Base-by-base conservation (phyloP, 2,329 filamentous ascomycete genomes). In the Cladosporium sp. region DNA sequence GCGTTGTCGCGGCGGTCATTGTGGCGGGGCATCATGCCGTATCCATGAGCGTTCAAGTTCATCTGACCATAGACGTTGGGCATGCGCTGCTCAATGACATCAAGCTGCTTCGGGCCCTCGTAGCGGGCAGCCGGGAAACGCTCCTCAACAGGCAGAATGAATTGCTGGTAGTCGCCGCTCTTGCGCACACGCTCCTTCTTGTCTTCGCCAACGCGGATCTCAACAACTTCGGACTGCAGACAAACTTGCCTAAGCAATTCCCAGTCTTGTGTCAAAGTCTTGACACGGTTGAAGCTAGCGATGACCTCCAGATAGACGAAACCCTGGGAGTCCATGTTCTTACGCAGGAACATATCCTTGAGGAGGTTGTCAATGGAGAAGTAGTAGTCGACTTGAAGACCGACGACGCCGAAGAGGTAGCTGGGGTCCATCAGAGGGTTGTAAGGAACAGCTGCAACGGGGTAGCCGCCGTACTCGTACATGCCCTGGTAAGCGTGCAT, bases 351-450 rank as follows among this genome's bases (percentile, higher is more conserved):
- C 62, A 88, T 78, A 63, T 98, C 93, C 70, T 95, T 96, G 77
- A 88, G 87, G 43, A 97, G 78, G 66, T 98, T 98, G 63, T 96
- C 88, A 22, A 95, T 80, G 0, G 92, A 97, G 71, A 98, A 95
- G 70, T 98, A 98, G 73, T 96, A 98, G 62, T 95, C 89, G 32
- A 68, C 53, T 62, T 84, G 83, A 59, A 75, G 78, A 55, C 74
- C 77, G 62, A 81, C 79, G 78, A 79, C 79, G 64, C 67, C 68
- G 55, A 80, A 69, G 29, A 82, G 59, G 30, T 76, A 75, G 54
- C 72, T 76, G n/a, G 78, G 76, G 50, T 84, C 79, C 54, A 80
- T 69, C 45, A 78, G 81, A 36, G 78, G 74, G 55, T 74, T 73
- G 61, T 77, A 85, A 7, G 80, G 76, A 47, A 79, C 66, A 22